phyloP scores from a whole-genome alignment of 192 early-diverging fungal species.

The Mortierella claussenii region DNA sequence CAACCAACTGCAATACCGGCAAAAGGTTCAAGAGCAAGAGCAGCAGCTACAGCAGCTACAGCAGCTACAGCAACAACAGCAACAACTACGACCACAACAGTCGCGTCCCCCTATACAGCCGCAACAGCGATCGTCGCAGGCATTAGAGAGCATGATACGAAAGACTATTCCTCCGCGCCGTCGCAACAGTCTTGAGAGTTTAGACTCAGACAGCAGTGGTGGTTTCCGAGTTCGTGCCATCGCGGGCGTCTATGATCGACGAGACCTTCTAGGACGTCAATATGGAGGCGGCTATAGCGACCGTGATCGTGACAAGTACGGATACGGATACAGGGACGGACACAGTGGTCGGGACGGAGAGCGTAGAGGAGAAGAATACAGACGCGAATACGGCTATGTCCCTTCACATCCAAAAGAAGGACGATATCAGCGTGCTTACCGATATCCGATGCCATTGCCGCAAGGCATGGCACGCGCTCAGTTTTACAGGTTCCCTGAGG shows the following conservation, averaged over 20 bases:
- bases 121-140: constrained; percentile 4
- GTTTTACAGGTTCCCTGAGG: constrained; percentile 41
- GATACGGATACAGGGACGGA: background rate
- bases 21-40: constrained; percentile 12
- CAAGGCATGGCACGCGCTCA: constrained; percentile 17
- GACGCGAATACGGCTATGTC: background rate
- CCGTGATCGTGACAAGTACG: background rate
- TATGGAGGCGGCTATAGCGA: background rate
- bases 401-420: background rate
- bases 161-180: constrained; percentile 7
- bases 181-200: constrained; percentile 43
- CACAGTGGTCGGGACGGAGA: background rate
- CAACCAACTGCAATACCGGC: constrained; percentile 24
- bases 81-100: constrained; percentile 5
- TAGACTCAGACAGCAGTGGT: constrained; percentile 27
- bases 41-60: constrained; percentile 15
- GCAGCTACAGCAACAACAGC: constrained; percentile 7
- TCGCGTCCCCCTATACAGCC: background rate
- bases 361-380: background rate
- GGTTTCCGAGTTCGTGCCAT: constrained; percentile 12
- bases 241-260: constrained; percentile 3
- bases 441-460: constrained; percentile 24
- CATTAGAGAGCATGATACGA: too few species aligned
- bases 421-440: constrained; percentile 19
- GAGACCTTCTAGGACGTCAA: background rate